Evolutionary conservation across 495 filamentous ascomycete genomes (phyloP), one percentile per base, ranked within the genome.

Genomic region (Daldinia childiae): DNA sequence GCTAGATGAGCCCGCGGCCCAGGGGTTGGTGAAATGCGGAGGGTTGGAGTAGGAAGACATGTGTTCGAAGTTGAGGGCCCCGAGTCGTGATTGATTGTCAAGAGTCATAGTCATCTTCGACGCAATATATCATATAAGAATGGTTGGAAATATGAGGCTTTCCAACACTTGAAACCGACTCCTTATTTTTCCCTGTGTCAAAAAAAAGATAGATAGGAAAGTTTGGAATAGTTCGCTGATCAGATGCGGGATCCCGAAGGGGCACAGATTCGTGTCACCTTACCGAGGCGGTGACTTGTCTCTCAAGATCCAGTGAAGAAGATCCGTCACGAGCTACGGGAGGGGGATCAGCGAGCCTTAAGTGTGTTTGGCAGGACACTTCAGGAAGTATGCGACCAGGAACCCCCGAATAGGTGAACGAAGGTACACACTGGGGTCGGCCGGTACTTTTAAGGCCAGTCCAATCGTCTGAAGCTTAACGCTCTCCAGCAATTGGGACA

Each of bases 21-120:
- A 98, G 15, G 95, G 95, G 79, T 98, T 94, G 76, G 92, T 94
- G 84, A 98, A 98, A 76, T 95, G 92, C 55, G 94, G 93, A 51
- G 88, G 79, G 58, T 83, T 90, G 38, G 79, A 78, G 76, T 83
- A 84, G 75, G 88, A 86, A 82, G 83, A 82, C 82, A 86, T 83
- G 79, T 89, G 89, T 80, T 95, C 92, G 84, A 94, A 97, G 80
- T 88, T 87, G 85, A 95, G 88, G 72, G 87, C 87, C 83, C 92
- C 89, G 81, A 93, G 90, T 84, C 92, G 93, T 84, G 92, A 91
- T 81, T 94, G 86, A 78, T 85, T 90, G 82, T 93, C 92, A 82
- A 95, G 89, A 83, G 95, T 93, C 89, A 96, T 91, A 84, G 92
- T 93, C 88, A 93, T 90, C 81, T 78, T 86, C 54, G 69, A 74